phyloP scores from a whole-genome alignment of 2,329 filamentous ascomycete species.

The Trichoderma sp. region DNA sequence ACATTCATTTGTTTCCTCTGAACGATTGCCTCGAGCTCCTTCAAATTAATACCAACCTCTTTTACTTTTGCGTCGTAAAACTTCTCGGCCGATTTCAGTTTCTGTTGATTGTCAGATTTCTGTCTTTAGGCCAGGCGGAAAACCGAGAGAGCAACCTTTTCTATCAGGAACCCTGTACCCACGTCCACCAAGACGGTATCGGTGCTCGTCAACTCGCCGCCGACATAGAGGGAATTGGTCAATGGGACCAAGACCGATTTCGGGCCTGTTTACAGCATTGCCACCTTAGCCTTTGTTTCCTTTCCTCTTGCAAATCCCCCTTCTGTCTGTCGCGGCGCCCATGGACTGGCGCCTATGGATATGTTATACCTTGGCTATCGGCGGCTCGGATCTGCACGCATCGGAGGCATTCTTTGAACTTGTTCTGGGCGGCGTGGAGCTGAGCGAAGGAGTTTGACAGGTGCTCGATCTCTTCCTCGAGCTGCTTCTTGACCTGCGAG shows the following conservation, averaged over 20 bases:
- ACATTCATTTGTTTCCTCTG: constrained; percentile 78
- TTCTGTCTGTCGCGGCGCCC: not conserved
- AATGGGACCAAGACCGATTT: constrained; percentile 81
- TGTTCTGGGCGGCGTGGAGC: constrained; percentile 82
- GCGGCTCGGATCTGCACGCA: constrained; percentile 58
- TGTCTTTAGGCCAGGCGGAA: not conserved
- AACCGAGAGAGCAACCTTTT: constrained; percentile 62
- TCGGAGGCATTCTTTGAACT: constrained; percentile 85
- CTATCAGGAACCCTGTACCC: constrained; percentile 90
- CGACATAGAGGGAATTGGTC: constrained; percentile 92
- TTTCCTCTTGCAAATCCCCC: not conserved
- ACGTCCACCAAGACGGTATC: constrained; percentile 85
- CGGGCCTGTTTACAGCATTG: constrained; percentile 25
- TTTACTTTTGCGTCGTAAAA: constrained; percentile 58
- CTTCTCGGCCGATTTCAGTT: constrained; percentile 49
- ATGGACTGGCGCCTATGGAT: not conserved
- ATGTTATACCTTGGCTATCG: constrained; percentile 31
- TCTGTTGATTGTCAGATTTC: constrained; percentile 34
- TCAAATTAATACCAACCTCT: constrained; percentile 51
- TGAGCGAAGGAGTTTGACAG: constrained; percentile 86
- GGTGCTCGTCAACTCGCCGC: constrained; percentile 70
- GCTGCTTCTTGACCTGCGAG: constrained; percentile 87
- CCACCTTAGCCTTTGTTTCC: not conserved
- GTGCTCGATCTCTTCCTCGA: constrained; percentile 94
- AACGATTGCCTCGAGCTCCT: constrained; percentile 56